A percentile compares a stretch with the other conserved stretches of the same genome.
phyloP scores from a whole-genome alignment of 352 stramenopile genomes.

The Paralagenidium karlingii region DNA sequence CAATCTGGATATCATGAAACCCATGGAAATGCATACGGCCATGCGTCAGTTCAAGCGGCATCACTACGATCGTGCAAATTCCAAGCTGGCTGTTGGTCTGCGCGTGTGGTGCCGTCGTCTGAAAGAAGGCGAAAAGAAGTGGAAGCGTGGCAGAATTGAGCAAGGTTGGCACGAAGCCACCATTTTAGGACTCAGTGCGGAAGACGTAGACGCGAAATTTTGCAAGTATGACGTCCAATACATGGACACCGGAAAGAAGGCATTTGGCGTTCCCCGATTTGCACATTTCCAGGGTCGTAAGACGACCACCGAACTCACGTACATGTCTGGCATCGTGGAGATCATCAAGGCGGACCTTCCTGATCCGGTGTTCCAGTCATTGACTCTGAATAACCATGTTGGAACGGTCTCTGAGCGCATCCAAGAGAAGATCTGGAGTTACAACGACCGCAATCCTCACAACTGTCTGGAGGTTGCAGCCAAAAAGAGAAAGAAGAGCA shows the following conservation, averaged over 20 bases:
- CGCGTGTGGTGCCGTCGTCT: conserved; percentile 56
- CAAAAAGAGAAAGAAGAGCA: conserved; percentile 56
- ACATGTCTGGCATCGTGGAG: conserved; percentile 71
- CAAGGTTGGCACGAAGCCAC: conserved; percentile 53
- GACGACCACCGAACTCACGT: conserved; percentile 35
- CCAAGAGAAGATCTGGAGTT: conserved; percentile 59
- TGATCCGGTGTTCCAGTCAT: conserved; percentile 81
- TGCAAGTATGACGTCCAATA: conserved; percentile 83
- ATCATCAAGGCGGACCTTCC: conserved; percentile 57
- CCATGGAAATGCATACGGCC: conserved; percentile 61
- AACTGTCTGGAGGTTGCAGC: conserved; percentile 43
- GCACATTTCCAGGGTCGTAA: conserved; percentile 66
- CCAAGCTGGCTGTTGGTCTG: conserved; percentile 34
- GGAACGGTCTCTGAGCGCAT: conserved; percentile 81
- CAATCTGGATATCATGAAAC: conserved; percentile 84
- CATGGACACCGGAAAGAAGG: conserved; percentile 68
- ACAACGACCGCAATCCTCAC: conserved; percentile 69
- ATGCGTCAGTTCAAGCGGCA: conserved; percentile 36
- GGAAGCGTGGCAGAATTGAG: conserved; percentile 78
- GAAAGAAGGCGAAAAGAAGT: conserved; percentile 70
- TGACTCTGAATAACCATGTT: conserved; percentile 75
- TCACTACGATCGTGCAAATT: conserved; percentile 18
- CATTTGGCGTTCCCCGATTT: conserved; percentile 61
- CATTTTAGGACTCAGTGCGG: conserved; percentile 45
- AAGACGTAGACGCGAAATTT: conserved; percentile 50